These are phyloP conservation scores for Suhomyces xylopsoci DNA, from an alignment of 805 yeast genomes.

Conservation along the genomic window DNA sequence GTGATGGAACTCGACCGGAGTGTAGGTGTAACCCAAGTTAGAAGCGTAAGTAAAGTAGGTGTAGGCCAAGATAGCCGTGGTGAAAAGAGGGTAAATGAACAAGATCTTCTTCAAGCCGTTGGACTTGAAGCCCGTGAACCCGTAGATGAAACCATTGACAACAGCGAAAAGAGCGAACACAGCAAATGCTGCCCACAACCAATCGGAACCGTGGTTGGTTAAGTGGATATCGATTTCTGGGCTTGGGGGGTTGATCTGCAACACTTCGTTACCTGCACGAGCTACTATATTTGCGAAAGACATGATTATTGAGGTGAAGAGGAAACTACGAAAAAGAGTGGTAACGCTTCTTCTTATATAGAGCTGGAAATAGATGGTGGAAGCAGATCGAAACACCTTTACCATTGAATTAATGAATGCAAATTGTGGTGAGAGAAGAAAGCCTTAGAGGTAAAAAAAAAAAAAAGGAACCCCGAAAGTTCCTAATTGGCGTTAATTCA, in stretches of 20 bases:
- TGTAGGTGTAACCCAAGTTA: constrained; percentile 52
- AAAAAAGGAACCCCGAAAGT: not conserved
- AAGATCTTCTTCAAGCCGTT: constrained; percentile 30
- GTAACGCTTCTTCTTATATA: not conserved
- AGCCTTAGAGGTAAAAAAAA: not conserved
- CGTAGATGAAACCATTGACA: constrained; percentile 21
- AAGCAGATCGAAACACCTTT: too few relatives aligned
- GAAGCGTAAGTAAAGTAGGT: constrained; percentile 57
- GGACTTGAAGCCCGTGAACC: constrained; percentile 16
- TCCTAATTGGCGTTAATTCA: not conserved
- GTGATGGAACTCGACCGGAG: constrained; percentile 48
- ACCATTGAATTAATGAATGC: not conserved
- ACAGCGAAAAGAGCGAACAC: constrained; percentile 41
- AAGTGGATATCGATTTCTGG: constrained; percentile 47
- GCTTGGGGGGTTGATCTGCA: constrained; percentile 39
- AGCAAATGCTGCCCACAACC: constrained; percentile 64
- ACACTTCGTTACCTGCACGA: constrained; percentile 31
- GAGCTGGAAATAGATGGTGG: not conserved
- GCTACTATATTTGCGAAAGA: not conserved
- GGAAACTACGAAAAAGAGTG: not conserved
- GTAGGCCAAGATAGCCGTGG: constrained; percentile 42
- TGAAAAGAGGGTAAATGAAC: constrained; percentile 41
- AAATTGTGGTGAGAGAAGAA: not conserved
- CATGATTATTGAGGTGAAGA: not conserved
- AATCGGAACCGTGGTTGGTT: constrained; percentile 59